A percentile compares a stretch with the other conserved stretches of the same genome.
Conservation (phyloP, 805 yeast species). For the Hanseniaspora nectarophila region DNA sequence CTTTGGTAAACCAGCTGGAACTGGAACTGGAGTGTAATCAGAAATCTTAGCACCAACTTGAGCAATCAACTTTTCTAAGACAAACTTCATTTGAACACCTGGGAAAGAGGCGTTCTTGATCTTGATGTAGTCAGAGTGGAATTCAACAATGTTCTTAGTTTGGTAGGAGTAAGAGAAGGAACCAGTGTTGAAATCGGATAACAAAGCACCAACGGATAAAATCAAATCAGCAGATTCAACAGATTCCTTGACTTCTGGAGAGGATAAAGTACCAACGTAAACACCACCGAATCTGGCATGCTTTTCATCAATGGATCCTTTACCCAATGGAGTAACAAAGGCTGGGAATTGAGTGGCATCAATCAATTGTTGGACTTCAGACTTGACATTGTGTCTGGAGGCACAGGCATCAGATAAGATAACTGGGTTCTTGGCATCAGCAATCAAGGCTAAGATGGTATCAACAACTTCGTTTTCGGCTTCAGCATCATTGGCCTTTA, state of each 20-base stretch:
- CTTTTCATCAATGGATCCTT: slow-evolving; percentile 62
- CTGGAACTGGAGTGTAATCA: slow-evolving; percentile 40
- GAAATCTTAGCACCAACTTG: slow-evolving; percentile 31
- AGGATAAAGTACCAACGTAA: slow-evolving; percentile 70
- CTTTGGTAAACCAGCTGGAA: slow-evolving; percentile 39
- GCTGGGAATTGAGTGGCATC: slow-evolving; percentile 65
- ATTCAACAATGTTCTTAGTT: slow-evolving; percentile 64
- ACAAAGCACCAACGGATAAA: slow-evolving; percentile 66
- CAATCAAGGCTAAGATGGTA: slow-evolving; percentile 40
- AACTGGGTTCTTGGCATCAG: slow-evolving; percentile 53
- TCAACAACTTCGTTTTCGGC: slow-evolving; percentile 55
- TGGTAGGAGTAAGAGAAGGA: slow-evolving; percentile 66
- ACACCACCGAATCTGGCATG: slow-evolving; percentile 71
- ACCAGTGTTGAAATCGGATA: slow-evolving; percentile 86
- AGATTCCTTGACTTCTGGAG: slow-evolving; percentile 56
- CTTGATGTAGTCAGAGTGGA: slow-evolving; percentile 66
- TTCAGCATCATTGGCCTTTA: slow-evolving; percentile 46
- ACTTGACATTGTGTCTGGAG: slow-evolving; percentile 55
- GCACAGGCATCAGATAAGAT: slow-evolving; percentile 83
- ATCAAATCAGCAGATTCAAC: slow-evolving; percentile 68
- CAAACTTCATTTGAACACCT: slow-evolving; percentile 57
- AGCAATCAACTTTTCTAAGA: slow-evolving; percentile 35
- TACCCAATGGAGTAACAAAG: slow-evolving; percentile 85
- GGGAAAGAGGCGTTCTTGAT: slow-evolving; percentile 59
- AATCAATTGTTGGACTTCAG: slow-evolving; percentile 52